Evolutionary conservation across 345 rosid genomes (phyloP).

Genomic region (Noccaea caerulescens): DNA sequence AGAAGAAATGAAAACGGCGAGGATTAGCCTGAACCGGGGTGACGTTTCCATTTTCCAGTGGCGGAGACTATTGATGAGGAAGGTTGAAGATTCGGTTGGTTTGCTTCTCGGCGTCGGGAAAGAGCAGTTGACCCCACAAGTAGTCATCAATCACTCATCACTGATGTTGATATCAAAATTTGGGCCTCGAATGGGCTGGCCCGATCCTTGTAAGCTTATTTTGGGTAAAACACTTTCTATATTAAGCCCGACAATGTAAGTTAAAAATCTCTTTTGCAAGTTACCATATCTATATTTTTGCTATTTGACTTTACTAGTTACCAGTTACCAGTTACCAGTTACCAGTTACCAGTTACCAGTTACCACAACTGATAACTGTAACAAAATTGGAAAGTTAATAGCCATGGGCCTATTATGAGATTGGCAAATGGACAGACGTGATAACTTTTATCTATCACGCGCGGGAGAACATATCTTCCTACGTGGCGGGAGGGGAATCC

Average conservation of each 20-base stretch:
- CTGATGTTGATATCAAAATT: background rate
- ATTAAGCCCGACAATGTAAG: background rate
- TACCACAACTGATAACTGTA: background rate
- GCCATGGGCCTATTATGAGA: background rate
- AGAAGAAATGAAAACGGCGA: conserved; percentile 58
- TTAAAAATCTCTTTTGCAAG: too few relatives aligned
- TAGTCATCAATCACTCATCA: conserved; percentile 6
- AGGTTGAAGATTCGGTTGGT: conserved; percentile 22
- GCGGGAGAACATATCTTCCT: conserved; percentile 37
- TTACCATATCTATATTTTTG: background rate
- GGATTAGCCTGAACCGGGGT: conserved; percentile 48
- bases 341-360: too few relatives aligned
- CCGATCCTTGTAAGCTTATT: background rate
- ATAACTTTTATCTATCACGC: too few relatives aligned
- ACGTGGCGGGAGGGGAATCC: conserved; percentile 35
- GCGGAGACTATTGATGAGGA: conserved; percentile 6
- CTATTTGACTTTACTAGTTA: too few relatives aligned
- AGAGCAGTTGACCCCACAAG: conserved; percentile 28
- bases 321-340: too few relatives aligned
- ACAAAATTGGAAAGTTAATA: background rate
- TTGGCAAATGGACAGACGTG: conserved; percentile 14
- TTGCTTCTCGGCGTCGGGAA: background rate
- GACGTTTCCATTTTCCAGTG: conserved; percentile 47
- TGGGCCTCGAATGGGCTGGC: conserved; percentile 31
- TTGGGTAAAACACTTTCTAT: background rate